phyloP scores from a whole-genome alignment of 2,329 filamentous ascomycete species.

The Penicillium aurantiogriseum region DNA sequence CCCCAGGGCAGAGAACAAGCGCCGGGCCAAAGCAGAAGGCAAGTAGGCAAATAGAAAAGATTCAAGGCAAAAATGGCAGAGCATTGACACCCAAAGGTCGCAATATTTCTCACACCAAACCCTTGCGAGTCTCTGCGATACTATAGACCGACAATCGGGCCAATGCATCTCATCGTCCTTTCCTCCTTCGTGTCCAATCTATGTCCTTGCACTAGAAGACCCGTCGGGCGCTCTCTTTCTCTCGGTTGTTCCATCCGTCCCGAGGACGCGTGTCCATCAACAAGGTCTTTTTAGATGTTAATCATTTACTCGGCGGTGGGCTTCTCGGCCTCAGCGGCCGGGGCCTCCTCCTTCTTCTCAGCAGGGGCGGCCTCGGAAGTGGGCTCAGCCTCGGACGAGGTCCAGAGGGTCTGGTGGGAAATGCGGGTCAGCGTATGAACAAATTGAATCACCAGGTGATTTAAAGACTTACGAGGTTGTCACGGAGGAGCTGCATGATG shows the following conservation, averaged over 20 bases:
- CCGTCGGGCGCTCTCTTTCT: slow-evolving; percentile 15
- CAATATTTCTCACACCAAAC: slow-evolving; percentile 6
- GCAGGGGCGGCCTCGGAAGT: slow-evolving; percentile 52
- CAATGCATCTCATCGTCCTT: slow-evolving; percentile 9
- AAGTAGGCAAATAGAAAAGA: slow-evolving; percentile 7
- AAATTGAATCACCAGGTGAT: neutral
- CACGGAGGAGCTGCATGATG: slow-evolving; percentile 97
- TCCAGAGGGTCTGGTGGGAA: slow-evolving; percentile 85
- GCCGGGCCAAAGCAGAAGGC: slow-evolving; percentile 11
- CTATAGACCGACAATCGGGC: slow-evolving; percentile 5
- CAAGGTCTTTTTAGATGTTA: slow-evolving; percentile 31
- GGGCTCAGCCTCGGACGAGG: slow-evolving; percentile 94
- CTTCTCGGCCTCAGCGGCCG: slow-evolving; percentile 43
- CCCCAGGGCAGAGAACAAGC: slow-evolving; percentile 13
- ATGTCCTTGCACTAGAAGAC: slow-evolving; percentile 15
- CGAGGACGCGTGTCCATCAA: slow-evolving; percentile 35
- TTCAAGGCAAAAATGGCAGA: slow-evolving; percentile 8
- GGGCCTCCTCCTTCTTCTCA: slow-evolving; percentile 45
- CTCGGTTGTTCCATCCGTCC: slow-evolving; percentile 22
- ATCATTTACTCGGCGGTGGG: slow-evolving; percentile 45
- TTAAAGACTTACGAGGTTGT: slow-evolving; percentile 73
- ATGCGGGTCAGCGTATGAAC: neutral
- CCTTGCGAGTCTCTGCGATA: slow-evolving; percentile 12
- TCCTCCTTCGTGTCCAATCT: slow-evolving; percentile 12
- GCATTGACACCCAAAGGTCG: slow-evolving; percentile 1